Conservation (phyloP, 164 flowering plant genomes). For the Brasenia schreberi region DNA sequence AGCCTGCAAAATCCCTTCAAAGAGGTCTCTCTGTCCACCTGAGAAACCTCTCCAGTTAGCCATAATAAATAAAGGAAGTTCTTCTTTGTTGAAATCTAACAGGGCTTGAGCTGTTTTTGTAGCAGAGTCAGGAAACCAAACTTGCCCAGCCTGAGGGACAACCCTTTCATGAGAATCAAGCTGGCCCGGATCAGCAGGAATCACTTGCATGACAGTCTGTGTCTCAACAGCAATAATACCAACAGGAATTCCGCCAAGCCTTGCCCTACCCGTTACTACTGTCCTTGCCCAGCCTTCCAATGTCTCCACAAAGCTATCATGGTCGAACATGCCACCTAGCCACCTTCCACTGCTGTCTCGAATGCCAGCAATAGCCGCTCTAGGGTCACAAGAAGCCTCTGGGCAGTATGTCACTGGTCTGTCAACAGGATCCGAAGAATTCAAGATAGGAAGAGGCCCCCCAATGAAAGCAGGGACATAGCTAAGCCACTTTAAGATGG, state of each 20-base stretch:
- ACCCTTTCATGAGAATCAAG: slow-evolving; percentile 96
- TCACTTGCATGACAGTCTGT: slow-evolving; percentile 93
- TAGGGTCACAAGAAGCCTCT: slow-evolving; percentile 92
- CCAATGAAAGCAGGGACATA: slow-evolving; percentile 70
- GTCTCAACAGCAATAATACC: slow-evolving; percentile 98
- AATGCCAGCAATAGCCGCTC: slow-evolving; percentile 79
- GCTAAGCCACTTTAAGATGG: slow-evolving; percentile 93
- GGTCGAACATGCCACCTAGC: slow-evolving; percentile 93
- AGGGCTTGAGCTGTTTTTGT: slow-evolving; percentile 89
- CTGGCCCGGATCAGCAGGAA: slow-evolving; percentile 99
- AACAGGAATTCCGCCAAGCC: slow-evolving; percentile 96
- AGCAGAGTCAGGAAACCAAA: slow-evolving; percentile 99
- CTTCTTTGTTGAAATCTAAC: slow-evolving; percentile 92
- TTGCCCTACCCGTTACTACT: slow-evolving; percentile 97
- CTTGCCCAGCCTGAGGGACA: slow-evolving; percentile 99
- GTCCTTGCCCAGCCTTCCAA: slow-evolving; percentile 99
- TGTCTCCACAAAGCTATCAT: slow-evolving; percentile 85
- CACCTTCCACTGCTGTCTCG: slow-evolving; percentile 51
- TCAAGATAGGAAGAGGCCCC: slow-evolving; percentile 69
- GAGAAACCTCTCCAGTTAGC: slow-evolving; percentile 99
- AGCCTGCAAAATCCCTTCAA: slow-evolving; percentile 98
- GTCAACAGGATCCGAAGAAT: slow-evolving; percentile 65
- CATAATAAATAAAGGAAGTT: slow-evolving; percentile 90
- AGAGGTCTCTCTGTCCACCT: slow-evolving; percentile 97
- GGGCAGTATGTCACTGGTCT: slow-evolving; percentile 74